phyloP scores from a whole-genome alignment of 1,284 basidiomycete genomes.

The Athelia sp. region DNA sequence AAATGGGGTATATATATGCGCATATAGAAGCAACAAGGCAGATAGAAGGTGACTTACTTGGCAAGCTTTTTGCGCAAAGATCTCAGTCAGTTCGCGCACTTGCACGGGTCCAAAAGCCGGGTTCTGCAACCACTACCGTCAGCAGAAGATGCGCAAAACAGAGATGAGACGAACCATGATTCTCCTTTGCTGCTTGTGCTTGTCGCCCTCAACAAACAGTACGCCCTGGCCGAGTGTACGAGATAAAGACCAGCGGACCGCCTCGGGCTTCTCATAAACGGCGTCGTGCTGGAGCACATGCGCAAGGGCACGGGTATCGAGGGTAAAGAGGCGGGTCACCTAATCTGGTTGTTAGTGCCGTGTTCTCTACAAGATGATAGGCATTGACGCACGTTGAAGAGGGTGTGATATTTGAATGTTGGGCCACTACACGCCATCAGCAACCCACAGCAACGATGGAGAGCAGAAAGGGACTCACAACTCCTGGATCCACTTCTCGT shows the following conservation, averaged over 20 bases:
- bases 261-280: neutral
- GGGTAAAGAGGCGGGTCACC: neutral
- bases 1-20: too few relatives aligned
- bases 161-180: too few relatives aligned
- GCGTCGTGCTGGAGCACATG: neutral
- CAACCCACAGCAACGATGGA: too few relatives aligned
- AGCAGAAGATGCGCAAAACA: too few relatives aligned
- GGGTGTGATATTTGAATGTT: neutral
- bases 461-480: neutral
- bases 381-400: neutral
- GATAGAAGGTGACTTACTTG: conserved; percentile 7
- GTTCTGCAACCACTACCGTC: too few relatives aligned
- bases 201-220: conserved; percentile 1
- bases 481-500: neutral
- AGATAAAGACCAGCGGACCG: neutral
- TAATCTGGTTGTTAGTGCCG: neutral
- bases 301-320: neutral
- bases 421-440: neutral
- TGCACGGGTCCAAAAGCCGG: conserved; percentile 13
- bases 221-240: conserved; percentile 2
- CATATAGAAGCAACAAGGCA: too few relatives aligned
- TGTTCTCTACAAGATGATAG: neutral
- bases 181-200: conserved; percentile 1
- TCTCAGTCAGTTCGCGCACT: conserved; percentile 10
- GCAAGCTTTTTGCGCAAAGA: conserved; percentile 13